These are phyloP conservation scores for Suillus hirtellus DNA, from an alignment of 768 basidiomycete species.

Conservation along the genomic window DNA sequence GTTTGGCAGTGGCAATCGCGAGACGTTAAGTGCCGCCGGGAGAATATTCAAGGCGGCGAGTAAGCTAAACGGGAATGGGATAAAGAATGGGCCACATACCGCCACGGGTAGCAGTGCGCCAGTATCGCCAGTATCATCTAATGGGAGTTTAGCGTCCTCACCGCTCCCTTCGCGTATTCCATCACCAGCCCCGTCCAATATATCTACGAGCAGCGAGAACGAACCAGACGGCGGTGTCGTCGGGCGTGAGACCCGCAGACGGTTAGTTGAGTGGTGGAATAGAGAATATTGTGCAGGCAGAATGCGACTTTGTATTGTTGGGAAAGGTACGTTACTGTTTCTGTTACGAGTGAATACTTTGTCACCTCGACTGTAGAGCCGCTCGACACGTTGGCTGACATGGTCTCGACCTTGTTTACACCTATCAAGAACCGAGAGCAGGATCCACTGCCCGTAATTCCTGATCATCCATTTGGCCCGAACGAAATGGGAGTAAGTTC, in stretches of 20 bases:
- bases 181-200: constrained; percentile 61
- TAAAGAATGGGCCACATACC: constrained; percentile 31
- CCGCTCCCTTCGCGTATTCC: constrained; percentile 54
- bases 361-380: constrained; percentile 51
- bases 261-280: constrained; percentile 84
- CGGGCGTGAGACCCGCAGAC: constrained; percentile 77
- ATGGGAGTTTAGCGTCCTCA: constrained; percentile 35
- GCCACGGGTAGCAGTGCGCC: background rate
- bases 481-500: constrained; percentile 70
- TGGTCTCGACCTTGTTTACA: constrained; percentile 69
- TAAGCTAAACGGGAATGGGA: constrained; percentile 32
- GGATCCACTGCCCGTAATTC: constrained; percentile 60
- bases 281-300: constrained; percentile 79
- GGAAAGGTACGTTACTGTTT: constrained; percentile 55
- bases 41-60: constrained; percentile 54
- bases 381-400: constrained; percentile 65
- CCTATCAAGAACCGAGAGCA: constrained; percentile 65
- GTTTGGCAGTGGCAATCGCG: constrained; percentile 86
- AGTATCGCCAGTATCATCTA: constrained; percentile 9
- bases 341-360: background rate
- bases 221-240: constrained; percentile 77
- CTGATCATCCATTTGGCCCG: constrained; percentile 75
- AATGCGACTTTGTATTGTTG: constrained; percentile 79
- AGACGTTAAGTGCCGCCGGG: constrained; percentile 67
- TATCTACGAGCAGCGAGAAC: constrained; percentile 51